Evolutionary conservation across 2,329 filamentous ascomycete species (phyloP).

Genomic region (Fusarium irregulare): DNA sequence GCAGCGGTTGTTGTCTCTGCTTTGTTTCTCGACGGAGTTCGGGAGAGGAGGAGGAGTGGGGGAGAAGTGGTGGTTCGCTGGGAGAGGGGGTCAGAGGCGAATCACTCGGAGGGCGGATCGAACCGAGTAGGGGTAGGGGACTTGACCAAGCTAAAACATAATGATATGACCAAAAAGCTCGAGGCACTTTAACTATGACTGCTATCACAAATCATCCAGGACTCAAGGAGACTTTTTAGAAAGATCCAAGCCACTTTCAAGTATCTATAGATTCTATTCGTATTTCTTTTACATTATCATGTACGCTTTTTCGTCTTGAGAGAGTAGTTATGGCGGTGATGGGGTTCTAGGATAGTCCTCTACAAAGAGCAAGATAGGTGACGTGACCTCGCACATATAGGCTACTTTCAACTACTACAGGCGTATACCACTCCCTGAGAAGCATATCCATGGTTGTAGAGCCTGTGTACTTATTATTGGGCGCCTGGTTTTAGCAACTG

Average conservation of each 20-base stretch:
- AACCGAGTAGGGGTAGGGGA: background rate
- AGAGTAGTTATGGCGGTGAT: background rate
- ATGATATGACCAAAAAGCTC: slow-evolving; percentile 2
- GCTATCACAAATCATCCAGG: background rate
- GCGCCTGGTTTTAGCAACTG: background rate
- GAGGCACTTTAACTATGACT: background rate
- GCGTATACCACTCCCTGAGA: background rate
- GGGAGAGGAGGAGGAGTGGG: background rate
- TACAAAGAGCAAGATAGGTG: slow-evolving; percentile 3
- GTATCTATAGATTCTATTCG: background rate
- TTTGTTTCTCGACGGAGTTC: slow-evolving; percentile 10
- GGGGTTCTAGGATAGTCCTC: background rate
- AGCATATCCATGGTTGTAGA: background rate
- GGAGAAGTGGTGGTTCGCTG: slow-evolving; percentile 1
- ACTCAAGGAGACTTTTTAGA: background rate
- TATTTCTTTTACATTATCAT: background rate
- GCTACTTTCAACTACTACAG: background rate
- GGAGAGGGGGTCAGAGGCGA: background rate
- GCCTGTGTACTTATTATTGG: background rate
- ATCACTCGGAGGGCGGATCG: background rate
- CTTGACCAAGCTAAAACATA: slow-evolving; percentile 1
- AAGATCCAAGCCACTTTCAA: background rate
- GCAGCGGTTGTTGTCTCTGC: background rate
- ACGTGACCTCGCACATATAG: slow-evolving; percentile 3
- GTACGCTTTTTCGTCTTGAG: background rate